Conservation (phyloP, 148 eudicot species). For the Pharnaceum exiguum region DNA sequence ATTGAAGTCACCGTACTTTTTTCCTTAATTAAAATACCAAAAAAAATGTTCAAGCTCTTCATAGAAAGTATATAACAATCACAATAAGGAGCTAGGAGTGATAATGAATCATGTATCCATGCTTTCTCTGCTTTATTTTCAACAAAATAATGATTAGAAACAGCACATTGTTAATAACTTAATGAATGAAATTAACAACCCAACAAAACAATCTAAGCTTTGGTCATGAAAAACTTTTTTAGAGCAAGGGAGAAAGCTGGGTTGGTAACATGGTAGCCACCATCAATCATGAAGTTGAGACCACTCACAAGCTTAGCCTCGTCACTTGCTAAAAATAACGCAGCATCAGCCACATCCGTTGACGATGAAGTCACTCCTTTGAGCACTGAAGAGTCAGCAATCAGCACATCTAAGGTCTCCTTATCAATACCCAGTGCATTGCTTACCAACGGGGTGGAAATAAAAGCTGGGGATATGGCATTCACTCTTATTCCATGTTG, state of each 20-base stretch:
- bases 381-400: constrained; percentile 31
- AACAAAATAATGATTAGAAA: too few species aligned
- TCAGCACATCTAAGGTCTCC: constrained; percentile 33
- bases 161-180: too few species aligned
- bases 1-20: too few species aligned
- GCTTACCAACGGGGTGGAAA: constrained; percentile 24
- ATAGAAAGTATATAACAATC: too few species aligned
- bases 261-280: constrained; percentile 33
- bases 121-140: too few species aligned
- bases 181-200: too few species aligned
- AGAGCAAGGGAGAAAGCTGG: constrained; percentile 18
- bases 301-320: constrained; percentile 47
- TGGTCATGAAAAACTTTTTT: neutral
- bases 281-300: constrained; percentile 41
- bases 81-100: too few species aligned
- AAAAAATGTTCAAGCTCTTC: too few species aligned
- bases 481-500: constrained; percentile 42
- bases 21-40: too few species aligned
- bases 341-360: constrained; percentile 1
- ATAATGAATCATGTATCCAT: too few species aligned
- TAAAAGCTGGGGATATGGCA: constrained; percentile 26
- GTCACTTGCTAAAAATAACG: constrained; percentile 38
- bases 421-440: constrained; percentile 20
- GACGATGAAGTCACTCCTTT: constrained; percentile 5
- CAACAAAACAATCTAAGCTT: too few species aligned